A percentile compares a stretch with the other conserved stretches of the same genome.
Evolutionary conservation across 2,329 filamentous ascomycete species (phyloP).

Genomic region (Sporothrix inflata): DNA sequence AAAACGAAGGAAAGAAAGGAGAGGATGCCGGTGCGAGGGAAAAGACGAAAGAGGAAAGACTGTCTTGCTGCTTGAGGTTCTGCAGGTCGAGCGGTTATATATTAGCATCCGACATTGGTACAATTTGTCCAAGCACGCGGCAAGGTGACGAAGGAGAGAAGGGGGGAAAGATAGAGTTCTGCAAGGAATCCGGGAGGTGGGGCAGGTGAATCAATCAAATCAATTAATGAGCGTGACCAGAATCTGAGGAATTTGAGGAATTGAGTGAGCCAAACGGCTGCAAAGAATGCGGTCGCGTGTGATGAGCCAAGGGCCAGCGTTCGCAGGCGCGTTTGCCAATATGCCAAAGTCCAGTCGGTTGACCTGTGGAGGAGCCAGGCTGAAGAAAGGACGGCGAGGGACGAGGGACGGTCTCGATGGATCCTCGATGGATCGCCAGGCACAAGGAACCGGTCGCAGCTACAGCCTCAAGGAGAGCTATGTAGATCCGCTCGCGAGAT

Average conservation of each 20-base stretch:
- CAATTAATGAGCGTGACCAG: slow-evolving; percentile 29
- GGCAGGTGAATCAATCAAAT: slow-evolving; percentile 6
- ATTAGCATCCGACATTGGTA: slow-evolving; percentile 32
- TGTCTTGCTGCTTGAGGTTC: slow-evolving; percentile 46
- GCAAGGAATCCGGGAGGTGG: slow-evolving; percentile 24
- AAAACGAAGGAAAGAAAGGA: slow-evolving; percentile 37
- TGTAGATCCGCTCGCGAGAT: slow-evolving; percentile 22
- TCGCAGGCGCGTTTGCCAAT: slow-evolving; percentile 26
- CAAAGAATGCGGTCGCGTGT: slow-evolving; percentile 27
- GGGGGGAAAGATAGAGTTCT: not conserved
- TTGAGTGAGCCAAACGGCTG: not conserved
- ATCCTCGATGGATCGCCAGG: slow-evolving; percentile 24
- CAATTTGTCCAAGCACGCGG: not conserved
- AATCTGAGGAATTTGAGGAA: slow-evolving; percentile 1
- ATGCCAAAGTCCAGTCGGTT: slow-evolving; percentile 16
- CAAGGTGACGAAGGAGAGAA: not conserved
- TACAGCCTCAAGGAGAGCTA: slow-evolving; percentile 7
- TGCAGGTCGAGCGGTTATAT: slow-evolving; percentile 38
- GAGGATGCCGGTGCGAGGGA: slow-evolving; percentile 35
- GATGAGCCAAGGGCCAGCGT: slow-evolving; percentile 3
- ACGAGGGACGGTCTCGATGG: not conserved
- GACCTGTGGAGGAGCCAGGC: not conserved
- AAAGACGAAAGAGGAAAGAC: slow-evolving; percentile 38
- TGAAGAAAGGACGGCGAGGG: slow-evolving; percentile 11
- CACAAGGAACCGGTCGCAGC: slow-evolving; percentile 15